These are phyloP conservation scores for Scleromitrula shiraiana DNA, from an alignment of 2,329 filamentous ascomycete species.

Conservation along the genomic window DNA sequence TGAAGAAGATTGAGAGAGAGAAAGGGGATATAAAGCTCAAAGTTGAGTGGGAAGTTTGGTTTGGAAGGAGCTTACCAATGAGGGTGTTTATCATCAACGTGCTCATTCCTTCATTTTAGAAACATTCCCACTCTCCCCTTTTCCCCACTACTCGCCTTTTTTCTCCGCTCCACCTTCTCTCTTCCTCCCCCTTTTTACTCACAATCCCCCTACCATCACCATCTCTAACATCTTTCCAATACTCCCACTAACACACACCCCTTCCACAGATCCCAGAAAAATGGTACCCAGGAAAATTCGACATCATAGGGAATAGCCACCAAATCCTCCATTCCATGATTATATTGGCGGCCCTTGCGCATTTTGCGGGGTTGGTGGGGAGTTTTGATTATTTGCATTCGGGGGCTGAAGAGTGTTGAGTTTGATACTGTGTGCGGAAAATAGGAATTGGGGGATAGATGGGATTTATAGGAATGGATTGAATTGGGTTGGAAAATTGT, in stretches of 20 bases:
- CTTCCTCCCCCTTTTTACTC: background rate
- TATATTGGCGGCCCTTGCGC: slow-evolving; percentile 18
- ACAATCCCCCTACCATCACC: background rate
- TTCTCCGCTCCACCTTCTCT: too few relatives aligned
- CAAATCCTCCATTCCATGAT: slow-evolving; percentile 29
- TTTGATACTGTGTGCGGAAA: too few relatives aligned
- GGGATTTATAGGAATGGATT: too few relatives aligned
- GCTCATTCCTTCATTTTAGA: too few relatives aligned
- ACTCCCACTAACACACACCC: background rate
- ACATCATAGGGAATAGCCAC: slow-evolving; percentile 26
- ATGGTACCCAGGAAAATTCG: slow-evolving; percentile 18
- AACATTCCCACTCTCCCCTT: too few relatives aligned
- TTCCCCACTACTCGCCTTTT: too few relatives aligned
- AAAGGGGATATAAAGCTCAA: background rate
- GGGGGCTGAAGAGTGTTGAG: background rate
- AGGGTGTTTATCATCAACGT: too few relatives aligned
- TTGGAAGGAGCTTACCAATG: too few relatives aligned
- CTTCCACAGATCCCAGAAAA: slow-evolving; percentile 23
- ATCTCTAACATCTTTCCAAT: background rate
- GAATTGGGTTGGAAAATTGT: too few relatives aligned
- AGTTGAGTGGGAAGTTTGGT: too few relatives aligned
- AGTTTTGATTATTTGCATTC: slow-evolving; percentile 1
- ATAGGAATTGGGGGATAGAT: too few relatives aligned
- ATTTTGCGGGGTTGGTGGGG: slow-evolving; percentile 3
- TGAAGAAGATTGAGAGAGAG: too few relatives aligned